Percentiles rank a stretch among this genome's conserved stretches.
Conservation (phyloP, 2,329 filamentous ascomycete species). For the Pezicula carpinea region DNA sequence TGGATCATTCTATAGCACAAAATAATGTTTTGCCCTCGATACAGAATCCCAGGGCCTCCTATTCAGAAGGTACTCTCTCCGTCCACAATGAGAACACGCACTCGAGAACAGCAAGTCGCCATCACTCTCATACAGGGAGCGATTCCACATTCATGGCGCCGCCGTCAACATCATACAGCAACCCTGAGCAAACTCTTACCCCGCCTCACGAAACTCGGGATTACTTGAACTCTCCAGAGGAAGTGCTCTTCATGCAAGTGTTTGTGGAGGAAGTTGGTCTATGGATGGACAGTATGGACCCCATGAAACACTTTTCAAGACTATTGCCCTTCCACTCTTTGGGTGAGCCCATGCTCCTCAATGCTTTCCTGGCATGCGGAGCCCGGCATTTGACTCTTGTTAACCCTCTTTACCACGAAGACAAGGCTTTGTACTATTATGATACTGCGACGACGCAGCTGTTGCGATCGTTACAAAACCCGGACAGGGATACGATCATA, state of each 20-base stretch:
- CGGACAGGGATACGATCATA: slow-evolving; percentile 75
- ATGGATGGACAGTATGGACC: slow-evolving; percentile 93
- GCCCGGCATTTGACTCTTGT: slow-evolving; percentile 74
- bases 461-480: slow-evolving; percentile 73
- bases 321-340: slow-evolving; percentile 80
- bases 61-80: slow-evolving; percentile 17
- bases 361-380: slow-evolving; percentile 84
- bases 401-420: slow-evolving; percentile 65
- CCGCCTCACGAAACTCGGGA: slow-evolving; percentile 46
- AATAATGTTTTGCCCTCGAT: slow-evolving; percentile 27
- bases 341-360: slow-evolving; percentile 80
- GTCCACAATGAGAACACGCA: slow-evolving; percentile 21
- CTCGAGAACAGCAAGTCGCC: slow-evolving; percentile 23
- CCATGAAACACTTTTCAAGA: slow-evolving; percentile 79
- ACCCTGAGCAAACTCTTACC: slow-evolving; percentile 27
- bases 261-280: slow-evolving; percentile 86
- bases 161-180: slow-evolving; percentile 32
- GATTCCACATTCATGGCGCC: slow-evolving; percentile 31
- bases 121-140: slow-evolving; percentile 28
- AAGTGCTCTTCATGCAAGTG: slow-evolving; percentile 84
- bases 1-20: slow-evolving; percentile 11
- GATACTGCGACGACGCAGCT: slow-evolving; percentile 78
- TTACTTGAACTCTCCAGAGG: slow-evolving; percentile 69
- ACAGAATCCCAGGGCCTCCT: slow-evolving; percentile 20
- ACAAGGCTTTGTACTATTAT: slow-evolving; percentile 79